Percentiles rank a stretch among this genome's conserved stretches.
Conservation (phyloP, 768 basidiomycete species). For the Ephemerocybe angulata region DNA sequence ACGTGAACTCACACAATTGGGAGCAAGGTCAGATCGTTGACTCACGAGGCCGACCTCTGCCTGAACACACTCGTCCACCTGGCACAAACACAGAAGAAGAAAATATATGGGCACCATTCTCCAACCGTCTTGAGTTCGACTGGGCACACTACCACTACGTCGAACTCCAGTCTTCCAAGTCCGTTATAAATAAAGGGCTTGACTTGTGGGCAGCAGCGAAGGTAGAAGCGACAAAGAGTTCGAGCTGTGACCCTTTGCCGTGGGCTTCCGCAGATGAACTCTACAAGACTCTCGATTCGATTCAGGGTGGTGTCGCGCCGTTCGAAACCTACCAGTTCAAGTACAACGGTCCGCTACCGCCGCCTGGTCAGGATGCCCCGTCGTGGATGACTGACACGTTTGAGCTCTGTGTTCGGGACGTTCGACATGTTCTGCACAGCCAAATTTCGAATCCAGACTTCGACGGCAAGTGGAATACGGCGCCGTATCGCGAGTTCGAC, state of each 20-base stretch:
- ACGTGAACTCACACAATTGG: not conserved
- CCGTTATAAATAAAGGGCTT: slow-evolving; percentile 16
- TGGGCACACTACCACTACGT: slow-evolving; percentile 26
- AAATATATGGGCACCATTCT: slow-evolving; percentile 26
- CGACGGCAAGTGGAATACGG: slow-evolving; percentile 8
- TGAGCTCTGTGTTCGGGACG: slow-evolving; percentile 20
- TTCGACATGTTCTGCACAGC: slow-evolving; percentile 5
- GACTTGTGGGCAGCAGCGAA: slow-evolving; percentile 23
- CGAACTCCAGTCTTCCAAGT: slow-evolving; percentile 20
- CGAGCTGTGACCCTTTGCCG: slow-evolving; percentile 8
- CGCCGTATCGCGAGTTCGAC: slow-evolving; percentile 14
- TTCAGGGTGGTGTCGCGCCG: slow-evolving; percentile 17
- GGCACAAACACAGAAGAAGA: not conserved
- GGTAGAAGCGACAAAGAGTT: slow-evolving; percentile 4
- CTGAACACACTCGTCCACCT: not conserved
- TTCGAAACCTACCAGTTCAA: slow-evolving; percentile 20
- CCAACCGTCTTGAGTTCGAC: slow-evolving; percentile 23
- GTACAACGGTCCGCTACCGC: slow-evolving; percentile 19
- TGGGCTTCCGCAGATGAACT: slow-evolving; percentile 21
- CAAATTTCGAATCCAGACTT: slow-evolving; percentile 11
- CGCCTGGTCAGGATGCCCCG: slow-evolving; percentile 15
- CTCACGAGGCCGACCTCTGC: not conserved
- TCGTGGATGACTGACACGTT: slow-evolving; percentile 27
- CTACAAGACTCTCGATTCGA: slow-evolving; percentile 21
- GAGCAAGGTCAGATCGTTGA: not conserved